A percentile compares a stretch with the other conserved stretches of the same genome.
These are phyloP conservation scores for Iberis pinnata DNA, from an alignment of 345 rosid genomes.

Conservation along the genomic window DNA sequence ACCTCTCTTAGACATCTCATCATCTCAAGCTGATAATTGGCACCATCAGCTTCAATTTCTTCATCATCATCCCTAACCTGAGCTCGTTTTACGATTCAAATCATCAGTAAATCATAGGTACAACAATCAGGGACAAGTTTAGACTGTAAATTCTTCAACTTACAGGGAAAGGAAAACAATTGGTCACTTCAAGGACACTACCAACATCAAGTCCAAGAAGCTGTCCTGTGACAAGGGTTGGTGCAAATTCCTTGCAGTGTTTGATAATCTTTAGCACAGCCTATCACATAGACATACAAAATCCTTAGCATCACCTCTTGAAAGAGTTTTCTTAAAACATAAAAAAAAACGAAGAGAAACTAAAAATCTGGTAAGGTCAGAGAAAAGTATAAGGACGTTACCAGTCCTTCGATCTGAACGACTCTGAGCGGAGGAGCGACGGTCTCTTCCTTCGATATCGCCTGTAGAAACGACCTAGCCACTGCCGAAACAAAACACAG, in stretches of 20 bases:
- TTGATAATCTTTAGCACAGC: conserved; percentile 86
- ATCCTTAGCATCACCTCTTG: not conserved
- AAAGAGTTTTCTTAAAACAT: not conserved
- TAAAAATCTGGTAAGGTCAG: not conserved
- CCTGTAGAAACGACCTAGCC: conserved; percentile 80
- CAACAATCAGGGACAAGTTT: not conserved
- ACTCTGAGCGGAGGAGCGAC: conserved; percentile 84
- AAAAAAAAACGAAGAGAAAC: not conserved
- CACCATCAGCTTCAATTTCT: conserved; percentile 98
- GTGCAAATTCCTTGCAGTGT: conserved; percentile 96
- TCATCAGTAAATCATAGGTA: too few species aligned
- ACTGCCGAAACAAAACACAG: conserved; percentile 25
- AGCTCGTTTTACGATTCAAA: not conserved
- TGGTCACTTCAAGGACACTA: conserved; percentile 94
- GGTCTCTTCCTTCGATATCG: conserved; percentile 70
- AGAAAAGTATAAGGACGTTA: conserved; percentile 14
- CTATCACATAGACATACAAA: conserved; percentile 32
- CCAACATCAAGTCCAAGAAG: conserved; percentile 99
- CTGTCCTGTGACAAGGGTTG: conserved; percentile 91
- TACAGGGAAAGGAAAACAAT: conserved; percentile 98
- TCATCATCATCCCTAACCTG: conserved; percentile 89
- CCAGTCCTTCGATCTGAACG: conserved; percentile 98
- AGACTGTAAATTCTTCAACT: not conserved
- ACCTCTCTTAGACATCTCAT: conserved; percentile 98
- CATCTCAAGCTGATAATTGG: conserved; percentile 99